Base-by-base conservation (phyloP, 2,329 filamentous ascomycete genomes). In the Colletotrichum simmondsii region DNA sequence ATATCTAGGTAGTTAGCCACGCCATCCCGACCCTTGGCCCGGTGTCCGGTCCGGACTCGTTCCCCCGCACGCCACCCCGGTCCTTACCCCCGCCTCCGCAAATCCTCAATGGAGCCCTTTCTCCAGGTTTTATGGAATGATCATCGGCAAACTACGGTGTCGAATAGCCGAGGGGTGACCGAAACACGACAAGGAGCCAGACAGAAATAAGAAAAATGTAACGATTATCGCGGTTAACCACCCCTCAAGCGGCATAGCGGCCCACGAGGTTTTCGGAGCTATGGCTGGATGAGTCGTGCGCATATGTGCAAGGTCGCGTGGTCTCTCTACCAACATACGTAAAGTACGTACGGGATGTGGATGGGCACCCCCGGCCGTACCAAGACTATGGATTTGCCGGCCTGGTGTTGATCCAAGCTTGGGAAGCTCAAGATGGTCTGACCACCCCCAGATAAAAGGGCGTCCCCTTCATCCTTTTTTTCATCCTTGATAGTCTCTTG, bases 41-140 rank as follows among this genome's bases (percentile, higher is more conserved):
- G 65, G 54, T 64, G 37, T n/a, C 70, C 70, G 70, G 70, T n/a
- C 70, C 70, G 53, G 70, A n/a, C 65, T 62, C 19, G 19, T 61
- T 26, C 59, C 59, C 70, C 70, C 70, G 59, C 70, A 72, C 65
- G 26, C 5, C 52, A 64, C 65, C 70, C 70, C 65, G 65, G 70
- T 60, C 46, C 7, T 26, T 28, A 16, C 30, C 59, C 42, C 59
- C 59, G 59, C 70, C 70, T 69, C 65, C 69, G 32, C 69, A 69
- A 26, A 16, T 53, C 46, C 46, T 53, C 19, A 5, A 52, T 52
- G 59, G n/a, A 62, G 32, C 35, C 37, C 37, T 52, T 30, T 53
- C 37, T 24, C 37, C 28, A 22, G 52, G 16, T 32, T 14, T 46
- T 6, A n/a, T 49, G 42, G 16, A 49, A 49, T 11, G 8, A 11